Base-by-base conservation (phyloP, 1,284 basidiomycete species). In the Malassezia pachydermatis region DNA sequence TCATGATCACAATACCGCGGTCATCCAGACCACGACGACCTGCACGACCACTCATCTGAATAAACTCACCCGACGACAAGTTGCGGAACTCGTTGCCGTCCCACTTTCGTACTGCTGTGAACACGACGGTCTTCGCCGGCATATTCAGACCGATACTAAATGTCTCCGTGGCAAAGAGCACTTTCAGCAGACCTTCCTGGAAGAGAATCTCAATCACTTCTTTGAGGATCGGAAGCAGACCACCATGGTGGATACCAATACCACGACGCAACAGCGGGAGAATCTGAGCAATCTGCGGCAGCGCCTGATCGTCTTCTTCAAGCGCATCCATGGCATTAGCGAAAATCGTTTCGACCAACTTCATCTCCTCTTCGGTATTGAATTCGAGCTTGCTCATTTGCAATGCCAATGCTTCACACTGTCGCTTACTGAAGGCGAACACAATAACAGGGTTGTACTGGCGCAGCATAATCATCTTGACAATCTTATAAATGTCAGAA, bases 71-170 rank as follows among this genome's bases (percentile, higher is more conserved):
- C 39, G 61, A 63, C 16, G 60, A 58, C 35, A 99, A 76, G 68
- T 89, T 87, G 29, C 94, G 79, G 76, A 95, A 94, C 64, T 94
- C 88, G 45, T 81, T 82, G 4, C 94, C 94, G 71, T 99, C 94
- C 67, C 89, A 98, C 74, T 96, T 99, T 59, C 88, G 82, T 7
- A 89, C 85, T 2, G 84, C 80, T 0, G 89, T 95, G 77, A 98
- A 96, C 19, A 99, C 92, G 46, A 99, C 94, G 6, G 94, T 98
- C 76, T 95, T 96, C 28, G 94, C 94, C 10, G 94, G 94, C 94
- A 99, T 99, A 75, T 99, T 99, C 44, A 99, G 78, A 48, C 94
- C 92, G 62, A 99, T 99, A 4, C 90, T 95, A 76, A 99, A 99
- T 0, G 94, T 99, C 75, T 99, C 94, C 0, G 94, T 99, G 2